Conservation (phyloP, 441 rosid species). For the Geranium incanum region DNA sequence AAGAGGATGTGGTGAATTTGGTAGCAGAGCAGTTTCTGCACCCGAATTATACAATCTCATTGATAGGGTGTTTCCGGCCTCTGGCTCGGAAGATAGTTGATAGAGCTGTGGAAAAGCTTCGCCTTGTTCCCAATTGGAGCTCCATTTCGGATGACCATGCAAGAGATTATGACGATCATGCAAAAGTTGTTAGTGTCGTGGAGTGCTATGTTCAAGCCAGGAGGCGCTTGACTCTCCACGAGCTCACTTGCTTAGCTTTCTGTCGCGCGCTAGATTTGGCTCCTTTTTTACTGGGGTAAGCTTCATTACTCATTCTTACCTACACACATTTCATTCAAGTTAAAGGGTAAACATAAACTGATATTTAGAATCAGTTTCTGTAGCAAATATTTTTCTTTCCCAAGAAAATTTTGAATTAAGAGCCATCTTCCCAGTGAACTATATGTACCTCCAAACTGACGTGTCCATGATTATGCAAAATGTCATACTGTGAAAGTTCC, state of each 20-base stretch:
- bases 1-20: slow-evolving; percentile 51
- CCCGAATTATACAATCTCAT: slow-evolving; percentile 57
- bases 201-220: slow-evolving; percentile 48
- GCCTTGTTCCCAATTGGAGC: slow-evolving; percentile 45
- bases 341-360: not conserved
- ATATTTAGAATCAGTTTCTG: not conserved
- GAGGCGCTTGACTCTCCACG: slow-evolving; percentile 69
- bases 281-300: slow-evolving; percentile 45
- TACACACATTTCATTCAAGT: not conserved
- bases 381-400: not conserved
- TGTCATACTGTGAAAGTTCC: not conserved
- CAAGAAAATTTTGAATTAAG: no score
- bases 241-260: slow-evolving; percentile 81
- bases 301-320: not conserved
- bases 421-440: not conserved
- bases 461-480: not conserved
- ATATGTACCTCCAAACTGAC: not conserved
- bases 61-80: slow-evolving; percentile 66
- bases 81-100: slow-evolving; percentile 41
- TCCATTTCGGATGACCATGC: slow-evolving; percentile 27
- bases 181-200: slow-evolving; percentile 37
- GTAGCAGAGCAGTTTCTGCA: slow-evolving; percentile 61
- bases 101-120: slow-evolving; percentile 30
- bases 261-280: slow-evolving; percentile 80
- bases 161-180: slow-evolving; percentile 30